A percentile compares a stretch with the other conserved stretches of the same genome.
These are phyloP conservation scores for Nannizziopsis barbatae DNA, from an alignment of 2,329 filamentous ascomycete species.

Conservation along the genomic window DNA sequence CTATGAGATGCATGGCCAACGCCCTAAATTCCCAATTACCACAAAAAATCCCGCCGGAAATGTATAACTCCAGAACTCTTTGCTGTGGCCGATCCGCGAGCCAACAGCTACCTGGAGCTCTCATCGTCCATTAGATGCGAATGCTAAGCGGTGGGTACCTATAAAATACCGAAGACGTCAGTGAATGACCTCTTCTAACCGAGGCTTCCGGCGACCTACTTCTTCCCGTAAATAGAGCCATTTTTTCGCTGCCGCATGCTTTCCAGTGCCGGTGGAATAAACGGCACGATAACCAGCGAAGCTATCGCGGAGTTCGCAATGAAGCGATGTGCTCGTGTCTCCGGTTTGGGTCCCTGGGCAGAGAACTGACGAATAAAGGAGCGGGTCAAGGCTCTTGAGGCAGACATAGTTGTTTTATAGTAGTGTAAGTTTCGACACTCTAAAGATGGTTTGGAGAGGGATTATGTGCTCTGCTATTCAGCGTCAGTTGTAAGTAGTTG, in stretches of 20 bases:
- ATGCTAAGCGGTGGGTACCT: slow-evolving; percentile 35
- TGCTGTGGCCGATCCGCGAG: background rate
- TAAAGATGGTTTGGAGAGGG: too few species aligned
- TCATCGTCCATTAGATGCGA: slow-evolving; percentile 27
- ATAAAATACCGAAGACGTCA: background rate
- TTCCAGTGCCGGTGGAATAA: slow-evolving; percentile 38
- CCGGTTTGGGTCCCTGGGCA: slow-evolving; percentile 25
- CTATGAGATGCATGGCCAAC: background rate
- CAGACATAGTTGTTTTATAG: slow-evolving; percentile 12
- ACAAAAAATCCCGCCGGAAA: too few species aligned
- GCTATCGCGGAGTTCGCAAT: slow-evolving; percentile 33
- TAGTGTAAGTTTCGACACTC: too few species aligned
- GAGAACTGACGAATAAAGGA: slow-evolving; percentile 37
- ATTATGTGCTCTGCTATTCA: too few species aligned
- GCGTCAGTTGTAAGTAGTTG: too few species aligned
- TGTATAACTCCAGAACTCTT: background rate
- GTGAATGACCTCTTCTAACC: too few species aligned
- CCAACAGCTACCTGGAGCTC: background rate
- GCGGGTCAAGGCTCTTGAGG: slow-evolving; percentile 23
- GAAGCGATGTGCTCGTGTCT: slow-evolving; percentile 31
- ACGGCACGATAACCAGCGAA: slow-evolving; percentile 36
- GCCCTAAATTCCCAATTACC: too few species aligned
- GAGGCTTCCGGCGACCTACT: slow-evolving; percentile 4
- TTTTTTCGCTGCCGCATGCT: slow-evolving; percentile 34
- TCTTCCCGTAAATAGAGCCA: slow-evolving; percentile 26